phyloP scores from a whole-genome alignment of 1,284 basidiomycete species.

The Earliella scabrosa region DNA sequence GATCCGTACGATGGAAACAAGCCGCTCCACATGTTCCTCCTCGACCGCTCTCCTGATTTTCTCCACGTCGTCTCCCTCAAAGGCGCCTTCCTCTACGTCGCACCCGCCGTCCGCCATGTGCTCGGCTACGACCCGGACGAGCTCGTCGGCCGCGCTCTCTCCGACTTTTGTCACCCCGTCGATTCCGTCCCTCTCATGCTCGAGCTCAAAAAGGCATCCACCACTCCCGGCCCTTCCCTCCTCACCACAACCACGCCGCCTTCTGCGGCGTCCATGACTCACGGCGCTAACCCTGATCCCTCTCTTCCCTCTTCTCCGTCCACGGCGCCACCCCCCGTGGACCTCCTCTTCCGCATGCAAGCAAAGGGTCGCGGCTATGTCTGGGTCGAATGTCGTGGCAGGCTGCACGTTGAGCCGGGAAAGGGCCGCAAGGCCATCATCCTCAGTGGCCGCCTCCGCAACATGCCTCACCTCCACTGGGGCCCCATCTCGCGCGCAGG shows the following conservation, averaged over 20 bases:
- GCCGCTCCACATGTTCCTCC: slow-evolving; percentile 65
- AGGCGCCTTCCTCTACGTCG: slow-evolving; percentile 92
- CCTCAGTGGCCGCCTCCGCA: slow-evolving; percentile 73
- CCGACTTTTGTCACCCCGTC: slow-evolving; percentile 85
- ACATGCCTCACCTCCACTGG: slow-evolving; percentile 72
- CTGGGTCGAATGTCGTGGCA: slow-evolving; percentile 88
- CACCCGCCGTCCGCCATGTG: slow-evolving; percentile 75
- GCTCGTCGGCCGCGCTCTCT: slow-evolving; percentile 77
- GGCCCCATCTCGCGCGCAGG: slow-evolving; percentile 52
- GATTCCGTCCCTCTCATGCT: slow-evolving; percentile 92
- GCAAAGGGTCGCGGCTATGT: slow-evolving; percentile 71
- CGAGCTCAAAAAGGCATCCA: slow-evolving; percentile 85
- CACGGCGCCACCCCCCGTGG: slow-evolving; percentile 52
- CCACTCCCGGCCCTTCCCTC: slow-evolving; percentile 31
- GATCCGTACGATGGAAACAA: slow-evolving; percentile 45
- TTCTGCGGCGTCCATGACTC: not conserved
- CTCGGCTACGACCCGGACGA: slow-evolving; percentile 85
- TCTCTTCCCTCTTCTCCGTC: slow-evolving; percentile 10
- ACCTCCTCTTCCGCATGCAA: slow-evolving; percentile 78
- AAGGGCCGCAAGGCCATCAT: slow-evolving; percentile 92
- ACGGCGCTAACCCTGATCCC: not conserved
- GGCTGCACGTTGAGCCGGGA: slow-evolving; percentile 86
- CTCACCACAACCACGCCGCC: slow-evolving; percentile 10
- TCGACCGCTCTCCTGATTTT: slow-evolving; percentile 78
- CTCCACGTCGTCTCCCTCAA: slow-evolving; percentile 92